A percentile compares a stretch with the other conserved stretches of the same genome.
phyloP scores from a whole-genome alignment of 176 grass and related monocot genomes.

The Calamus simplicifolius region DNA sequence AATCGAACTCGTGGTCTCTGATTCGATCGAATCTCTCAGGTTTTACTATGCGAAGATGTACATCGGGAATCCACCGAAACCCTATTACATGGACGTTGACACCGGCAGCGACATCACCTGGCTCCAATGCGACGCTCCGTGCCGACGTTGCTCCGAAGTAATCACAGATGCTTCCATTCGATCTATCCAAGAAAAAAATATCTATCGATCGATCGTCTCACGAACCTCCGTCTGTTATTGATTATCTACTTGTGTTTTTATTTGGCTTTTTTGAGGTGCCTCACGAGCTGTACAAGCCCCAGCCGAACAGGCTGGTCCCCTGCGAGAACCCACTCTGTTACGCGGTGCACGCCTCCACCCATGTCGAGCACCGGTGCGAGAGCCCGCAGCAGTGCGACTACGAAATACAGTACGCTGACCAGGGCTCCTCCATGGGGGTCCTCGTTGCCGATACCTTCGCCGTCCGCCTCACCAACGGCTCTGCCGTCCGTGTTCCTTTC shows the following conservation, averaged over 20 bases:
- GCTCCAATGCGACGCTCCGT: slow-evolving; percentile 89
- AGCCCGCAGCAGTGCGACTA: too few species aligned
- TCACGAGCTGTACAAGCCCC: slow-evolving; percentile 49
- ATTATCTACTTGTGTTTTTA: not conserved
- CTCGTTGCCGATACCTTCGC: too few species aligned
- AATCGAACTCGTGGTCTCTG: too few species aligned
- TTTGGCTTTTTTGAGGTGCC: slow-evolving; percentile 48
- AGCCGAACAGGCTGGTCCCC: slow-evolving; percentile 39
- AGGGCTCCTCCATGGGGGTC: too few species aligned
- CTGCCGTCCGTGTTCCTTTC: too few species aligned
- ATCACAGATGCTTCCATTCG: not conserved
- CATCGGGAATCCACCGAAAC: slow-evolving; percentile 77
- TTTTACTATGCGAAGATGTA: slow-evolving; percentile 54
- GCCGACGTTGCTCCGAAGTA: slow-evolving; percentile 81
- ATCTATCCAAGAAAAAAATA: too few species aligned
- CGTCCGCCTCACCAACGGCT: too few species aligned
- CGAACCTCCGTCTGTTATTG: not conserved
- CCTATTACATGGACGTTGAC: slow-evolving; percentile 84
- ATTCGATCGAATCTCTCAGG: slow-evolving; percentile 21
- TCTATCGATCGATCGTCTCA: too few species aligned
- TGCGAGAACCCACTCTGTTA: slow-evolving; percentile 58
- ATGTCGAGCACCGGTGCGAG: slow-evolving; percentile 8
- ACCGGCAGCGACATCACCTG: slow-evolving; percentile 92
- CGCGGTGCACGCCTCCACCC: slow-evolving; percentile 20
- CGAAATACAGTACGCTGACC: too few species aligned